Evolutionary conservation across 768 basidiomycete genomes (phyloP).

Genomic region (Boletellus emodensis): DNA sequence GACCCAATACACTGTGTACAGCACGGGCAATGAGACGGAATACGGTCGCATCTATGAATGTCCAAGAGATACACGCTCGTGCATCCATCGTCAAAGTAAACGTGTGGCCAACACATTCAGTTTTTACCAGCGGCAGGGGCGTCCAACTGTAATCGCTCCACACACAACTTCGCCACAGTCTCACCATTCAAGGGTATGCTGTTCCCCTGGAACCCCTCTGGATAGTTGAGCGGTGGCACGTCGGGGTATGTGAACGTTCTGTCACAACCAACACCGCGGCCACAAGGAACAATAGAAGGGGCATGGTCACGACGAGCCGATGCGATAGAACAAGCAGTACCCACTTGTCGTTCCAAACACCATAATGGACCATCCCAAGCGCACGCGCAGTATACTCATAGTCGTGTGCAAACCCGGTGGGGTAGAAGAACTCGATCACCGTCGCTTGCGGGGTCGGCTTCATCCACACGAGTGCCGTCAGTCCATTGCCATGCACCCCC

Average conservation of each 20-base stretch:
- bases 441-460: slow-evolving; percentile 75
- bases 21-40: too few species aligned
- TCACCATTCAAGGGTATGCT: slow-evolving; percentile 78
- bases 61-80: neutral
- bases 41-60: neutral
- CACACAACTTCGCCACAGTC: slow-evolving; percentile 57
- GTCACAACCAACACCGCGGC: neutral
- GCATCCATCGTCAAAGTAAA: neutral
- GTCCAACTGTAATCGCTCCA: slow-evolving; percentile 42
- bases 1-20: neutral
- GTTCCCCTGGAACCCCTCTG: slow-evolving; percentile 87
- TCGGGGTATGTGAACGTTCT: slow-evolving; percentile 76
- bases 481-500: slow-evolving; percentile 90
- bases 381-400: slow-evolving; percentile 81
- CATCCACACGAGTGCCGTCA: slow-evolving; percentile 92
- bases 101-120: neutral
- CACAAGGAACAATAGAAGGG: too few species aligned
- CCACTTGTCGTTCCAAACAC: slow-evolving; percentile 76
- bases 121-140: neutral
- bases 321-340: slow-evolving; percentile 12
- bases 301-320: neutral
- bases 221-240: slow-evolving; percentile 65
- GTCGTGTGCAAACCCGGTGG: slow-evolving; percentile 79
- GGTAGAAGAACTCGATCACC: slow-evolving; percentile 90
- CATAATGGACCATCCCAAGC: slow-evolving; percentile 78